Conservation (phyloP, 306 rosid species). For the Carpinus fangiana region DNA sequence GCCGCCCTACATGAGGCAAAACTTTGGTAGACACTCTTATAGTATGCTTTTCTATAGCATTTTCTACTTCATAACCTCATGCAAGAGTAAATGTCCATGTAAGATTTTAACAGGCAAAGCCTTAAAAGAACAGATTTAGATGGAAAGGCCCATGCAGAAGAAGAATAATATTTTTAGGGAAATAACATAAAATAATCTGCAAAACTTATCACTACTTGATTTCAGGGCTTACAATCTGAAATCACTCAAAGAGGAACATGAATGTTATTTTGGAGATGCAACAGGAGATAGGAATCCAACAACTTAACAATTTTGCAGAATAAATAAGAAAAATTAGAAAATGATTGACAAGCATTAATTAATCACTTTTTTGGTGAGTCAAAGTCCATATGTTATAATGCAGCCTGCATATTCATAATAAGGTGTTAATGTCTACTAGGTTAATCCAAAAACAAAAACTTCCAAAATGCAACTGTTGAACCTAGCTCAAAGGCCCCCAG, state of each 20-base stretch:
- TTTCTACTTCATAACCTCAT: background rate
- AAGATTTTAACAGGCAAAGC: background rate
- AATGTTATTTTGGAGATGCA: background rate
- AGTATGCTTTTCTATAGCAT: background rate
- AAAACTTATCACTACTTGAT: background rate
- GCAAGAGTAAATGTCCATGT: background rate
- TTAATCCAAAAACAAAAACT: background rate
- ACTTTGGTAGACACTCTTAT: background rate
- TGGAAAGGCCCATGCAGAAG: background rate
- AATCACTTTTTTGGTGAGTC: background rate
- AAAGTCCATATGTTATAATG: background rate
- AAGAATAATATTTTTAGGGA: background rate
- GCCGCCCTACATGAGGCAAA: background rate
- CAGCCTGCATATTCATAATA: background rate
- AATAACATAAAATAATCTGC: background rate
- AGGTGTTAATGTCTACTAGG: background rate
- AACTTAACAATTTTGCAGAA: background rate
- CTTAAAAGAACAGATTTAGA: background rate
- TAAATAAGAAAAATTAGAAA: background rate
- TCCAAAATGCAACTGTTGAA: background rate
- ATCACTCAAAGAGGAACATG: background rate
- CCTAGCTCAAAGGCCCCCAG: background rate
- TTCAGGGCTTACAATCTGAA: background rate
- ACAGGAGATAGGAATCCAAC: background rate
- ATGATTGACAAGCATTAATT: background rate